Conservation (phyloP, 108 stramenopile species). For the Epithemia pelagica region DNA sequence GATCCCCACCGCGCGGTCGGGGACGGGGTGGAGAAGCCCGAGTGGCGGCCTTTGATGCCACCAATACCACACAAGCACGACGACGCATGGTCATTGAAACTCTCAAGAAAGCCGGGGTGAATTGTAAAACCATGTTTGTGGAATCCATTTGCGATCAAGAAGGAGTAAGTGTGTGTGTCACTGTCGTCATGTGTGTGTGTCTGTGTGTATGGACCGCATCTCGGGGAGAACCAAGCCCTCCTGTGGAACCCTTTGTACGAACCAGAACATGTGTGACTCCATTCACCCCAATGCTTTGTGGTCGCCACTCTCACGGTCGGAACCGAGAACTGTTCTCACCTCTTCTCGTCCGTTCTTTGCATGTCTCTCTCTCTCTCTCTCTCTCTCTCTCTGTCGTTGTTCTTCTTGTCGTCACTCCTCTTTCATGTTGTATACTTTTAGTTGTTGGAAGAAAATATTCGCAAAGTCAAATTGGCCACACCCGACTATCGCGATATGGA, state of each 20-base stretch:
- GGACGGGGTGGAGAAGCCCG: slow-evolving; percentile 59
- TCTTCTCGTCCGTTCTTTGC: too few relatives aligned
- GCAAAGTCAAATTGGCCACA: slow-evolving; percentile 79
- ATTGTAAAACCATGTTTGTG: slow-evolving; percentile 82
- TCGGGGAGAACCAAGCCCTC: not conserved
- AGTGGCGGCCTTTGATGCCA: slow-evolving; percentile 94
- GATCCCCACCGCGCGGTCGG: slow-evolving; percentile 45
- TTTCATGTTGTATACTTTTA: not conserved
- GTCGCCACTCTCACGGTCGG: too few relatives aligned
- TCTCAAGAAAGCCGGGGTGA: slow-evolving; percentile 27
- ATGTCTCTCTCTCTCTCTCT: too few relatives aligned
- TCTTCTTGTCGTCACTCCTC: too few relatives aligned
- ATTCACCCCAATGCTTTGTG: too few relatives aligned
- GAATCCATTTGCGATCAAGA: slow-evolving; percentile 87
- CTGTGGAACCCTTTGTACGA: too few relatives aligned
- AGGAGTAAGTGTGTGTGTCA: slow-evolving; percentile 29
- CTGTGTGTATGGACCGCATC: not conserved
- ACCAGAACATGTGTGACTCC: too few relatives aligned
- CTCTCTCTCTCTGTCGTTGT: too few relatives aligned
- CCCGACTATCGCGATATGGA: slow-evolving; percentile 84
- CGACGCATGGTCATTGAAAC: slow-evolving; percentile 49
- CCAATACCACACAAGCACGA: slow-evolving; percentile 81
- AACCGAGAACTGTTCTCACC: too few relatives aligned
- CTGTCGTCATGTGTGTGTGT: not conserved
- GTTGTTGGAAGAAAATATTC: slow-evolving; percentile 79